These are phyloP conservation scores for Ustulina deusta DNA, from an alignment of 2,329 filamentous ascomycete species.

Conservation along the genomic window DNA sequence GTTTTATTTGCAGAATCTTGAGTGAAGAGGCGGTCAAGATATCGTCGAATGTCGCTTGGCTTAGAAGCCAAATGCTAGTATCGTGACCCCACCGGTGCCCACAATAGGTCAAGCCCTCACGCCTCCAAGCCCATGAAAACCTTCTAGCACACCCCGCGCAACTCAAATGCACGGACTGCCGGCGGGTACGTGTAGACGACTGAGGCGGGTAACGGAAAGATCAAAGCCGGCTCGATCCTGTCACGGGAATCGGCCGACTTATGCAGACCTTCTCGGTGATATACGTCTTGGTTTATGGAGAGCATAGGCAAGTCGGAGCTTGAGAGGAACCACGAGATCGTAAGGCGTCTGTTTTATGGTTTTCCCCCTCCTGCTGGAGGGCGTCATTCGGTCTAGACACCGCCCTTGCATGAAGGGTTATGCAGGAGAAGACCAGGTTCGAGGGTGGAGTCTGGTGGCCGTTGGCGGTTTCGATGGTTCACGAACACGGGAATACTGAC, in stretches of 20 bases:
- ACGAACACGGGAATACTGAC: not conserved
- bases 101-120: conserved; percentile 31
- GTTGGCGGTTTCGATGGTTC: conserved; percentile 31
- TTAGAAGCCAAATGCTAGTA: conserved; percentile 42
- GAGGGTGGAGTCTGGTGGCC: conserved; percentile 34
- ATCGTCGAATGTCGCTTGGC: conserved; percentile 21
- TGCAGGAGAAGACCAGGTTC: conserved; percentile 36
- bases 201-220: conserved; percentile 27
- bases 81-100: conserved; percentile 47
- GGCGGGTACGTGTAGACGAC: conserved; percentile 4
- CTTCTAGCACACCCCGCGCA: conserved; percentile 35
- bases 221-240: conserved; percentile 29
- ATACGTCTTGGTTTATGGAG: not conserved
- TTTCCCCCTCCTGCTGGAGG: not conserved
- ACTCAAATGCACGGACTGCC: not conserved
- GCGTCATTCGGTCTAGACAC: conserved; percentile 18
- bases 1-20: conserved; percentile 41
- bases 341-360: conserved; percentile 10
- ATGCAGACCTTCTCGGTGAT: conserved; percentile 6
- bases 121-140: conserved; percentile 32
- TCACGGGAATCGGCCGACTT: conserved; percentile 22
- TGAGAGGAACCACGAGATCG: conserved; percentile 8
- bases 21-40: conserved; percentile 48
- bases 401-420: conserved; percentile 41
- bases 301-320: not conserved